Evolutionary conservation across 148 eudicot species (phyloP).

Genomic region (Fagopyrum tataricum): DNA sequence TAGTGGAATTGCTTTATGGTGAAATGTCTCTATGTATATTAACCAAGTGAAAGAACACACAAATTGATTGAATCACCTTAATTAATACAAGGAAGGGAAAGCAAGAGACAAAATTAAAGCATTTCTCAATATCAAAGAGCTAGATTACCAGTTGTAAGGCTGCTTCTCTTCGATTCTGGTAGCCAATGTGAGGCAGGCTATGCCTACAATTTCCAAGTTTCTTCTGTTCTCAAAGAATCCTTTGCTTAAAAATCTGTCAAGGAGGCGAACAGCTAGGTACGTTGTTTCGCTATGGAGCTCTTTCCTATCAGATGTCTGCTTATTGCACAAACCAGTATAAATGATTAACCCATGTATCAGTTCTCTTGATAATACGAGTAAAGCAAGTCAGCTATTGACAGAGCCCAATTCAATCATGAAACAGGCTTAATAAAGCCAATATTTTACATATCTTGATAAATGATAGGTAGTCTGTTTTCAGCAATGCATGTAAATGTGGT

Average conservation of each 20-base stretch:
- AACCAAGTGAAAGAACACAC: no score
- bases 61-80: no score
- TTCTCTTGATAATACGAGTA: not conserved
- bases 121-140: not conserved
- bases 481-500: not conserved
- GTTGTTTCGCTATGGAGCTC: slow-evolving; percentile 68
- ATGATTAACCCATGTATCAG: not conserved
- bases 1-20: not conserved
- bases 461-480: not conserved
- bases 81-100: not conserved
- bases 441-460: not conserved
- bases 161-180: slow-evolving; percentile 93
- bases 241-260: slow-evolving; percentile 77
- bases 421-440: not conserved
- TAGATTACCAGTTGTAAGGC: slow-evolving; percentile 68
- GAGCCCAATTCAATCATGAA: not conserved
- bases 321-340: slow-evolving; percentile 8
- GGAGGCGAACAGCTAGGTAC: slow-evolving; percentile 71
- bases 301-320: slow-evolving; percentile 58
- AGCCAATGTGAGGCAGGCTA: slow-evolving; percentile 87
- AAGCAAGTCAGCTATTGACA: not conserved
- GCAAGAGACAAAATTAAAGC: not conserved
- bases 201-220: slow-evolving; percentile 76
- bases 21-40: no score
- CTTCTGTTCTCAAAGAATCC: slow-evolving; percentile 66